A percentile compares a stretch with the other conserved stretches of the same genome.
Conservation (phyloP, 1,139 yeast species). For the Suhomyces choctaworum region DNA sequence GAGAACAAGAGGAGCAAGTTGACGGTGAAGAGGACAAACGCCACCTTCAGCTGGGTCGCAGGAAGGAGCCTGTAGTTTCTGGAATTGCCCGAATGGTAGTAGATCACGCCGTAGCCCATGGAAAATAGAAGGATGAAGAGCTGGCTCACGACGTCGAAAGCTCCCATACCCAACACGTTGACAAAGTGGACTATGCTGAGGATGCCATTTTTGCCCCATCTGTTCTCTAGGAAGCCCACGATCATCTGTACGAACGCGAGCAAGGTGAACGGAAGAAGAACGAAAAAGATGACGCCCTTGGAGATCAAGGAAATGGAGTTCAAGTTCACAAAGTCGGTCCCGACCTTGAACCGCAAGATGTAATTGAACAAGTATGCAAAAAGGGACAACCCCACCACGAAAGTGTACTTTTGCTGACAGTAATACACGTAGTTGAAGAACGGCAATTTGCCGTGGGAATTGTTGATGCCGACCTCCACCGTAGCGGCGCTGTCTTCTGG, state of each 20-base stretch:
- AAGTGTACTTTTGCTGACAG: constrained; percentile 19
- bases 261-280: constrained; percentile 27
- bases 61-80: constrained; percentile 33
- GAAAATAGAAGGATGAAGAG: constrained; percentile 31
- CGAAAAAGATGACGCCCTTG: constrained; percentile 32
- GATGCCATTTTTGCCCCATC: constrained; percentile 16
- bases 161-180: constrained; percentile 5
- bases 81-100: constrained; percentile 29
- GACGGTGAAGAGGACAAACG: constrained; percentile 18
- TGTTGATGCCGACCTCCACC: constrained; percentile 24
- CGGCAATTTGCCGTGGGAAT: constrained; percentile 32
- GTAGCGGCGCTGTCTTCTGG: constrained; percentile 17
- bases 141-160: neutral
- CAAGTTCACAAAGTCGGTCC: constrained; percentile 31
- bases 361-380: constrained; percentile 28
- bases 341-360: constrained; percentile 31
- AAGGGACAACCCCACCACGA: constrained; percentile 20
- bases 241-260: constrained; percentile 16
- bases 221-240: constrained; percentile 21
- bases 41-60: constrained; percentile 18
- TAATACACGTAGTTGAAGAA: constrained; percentile 23
- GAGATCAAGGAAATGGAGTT: constrained; percentile 37
- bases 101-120: constrained; percentile 45
- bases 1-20: constrained; percentile 4
- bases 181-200: constrained; percentile 20